A percentile compares a stretch with the other conserved stretches of the same genome.
Evolutionary conservation across 306 rosid genomes (phyloP).

Genomic region (Trifolium subterraneum): DNA sequence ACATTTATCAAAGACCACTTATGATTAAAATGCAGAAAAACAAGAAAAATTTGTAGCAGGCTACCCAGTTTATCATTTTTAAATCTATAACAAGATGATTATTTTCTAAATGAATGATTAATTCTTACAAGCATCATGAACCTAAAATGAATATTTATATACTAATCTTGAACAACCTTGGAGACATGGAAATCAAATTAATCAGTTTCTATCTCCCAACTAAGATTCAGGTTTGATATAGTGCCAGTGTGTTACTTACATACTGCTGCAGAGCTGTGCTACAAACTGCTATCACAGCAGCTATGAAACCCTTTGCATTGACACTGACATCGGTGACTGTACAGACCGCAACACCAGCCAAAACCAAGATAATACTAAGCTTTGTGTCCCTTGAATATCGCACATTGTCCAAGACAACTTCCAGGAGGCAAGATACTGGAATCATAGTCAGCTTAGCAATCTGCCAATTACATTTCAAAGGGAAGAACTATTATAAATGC

Average conservation of each 20-base stretch:
- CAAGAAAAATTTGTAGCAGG: slow-evolving; percentile 19
- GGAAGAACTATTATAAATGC: slow-evolving; percentile 33
- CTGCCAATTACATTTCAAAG: slow-evolving; percentile 53
- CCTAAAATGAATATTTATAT: slow-evolving; percentile 27
- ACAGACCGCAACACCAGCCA: slow-evolving; percentile 86
- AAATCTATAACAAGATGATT: slow-evolving; percentile 30
- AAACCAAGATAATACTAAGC: slow-evolving; percentile 74
- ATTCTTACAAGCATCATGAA: slow-evolving; percentile 35
- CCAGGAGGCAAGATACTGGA: slow-evolving; percentile 83
- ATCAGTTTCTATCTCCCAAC: background rate
- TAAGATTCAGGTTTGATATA: slow-evolving; percentile 36
- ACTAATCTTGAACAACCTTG: slow-evolving; percentile 32
- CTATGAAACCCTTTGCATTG: slow-evolving; percentile 76
- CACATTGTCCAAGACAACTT: slow-evolving; percentile 72
- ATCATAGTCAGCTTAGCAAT: slow-evolving; percentile 90
- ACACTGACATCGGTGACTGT: slow-evolving; percentile 91
- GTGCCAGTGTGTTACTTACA: slow-evolving; percentile 59
- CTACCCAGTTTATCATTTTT: slow-evolving; percentile 23
- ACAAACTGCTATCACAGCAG: slow-evolving; percentile 80
- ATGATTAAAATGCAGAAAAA: slow-evolving; percentile 24
- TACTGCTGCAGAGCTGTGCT: slow-evolving; percentile 84
- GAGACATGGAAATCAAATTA: slow-evolving; percentile 38
- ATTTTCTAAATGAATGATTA: slow-evolving; percentile 13
- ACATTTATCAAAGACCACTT: slow-evolving; percentile 1
- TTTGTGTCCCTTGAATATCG: slow-evolving; percentile 86